Evolutionary conservation across 139 green algal genomes (phyloP).

Genomic region (Desmodesmus armatus): DNA sequence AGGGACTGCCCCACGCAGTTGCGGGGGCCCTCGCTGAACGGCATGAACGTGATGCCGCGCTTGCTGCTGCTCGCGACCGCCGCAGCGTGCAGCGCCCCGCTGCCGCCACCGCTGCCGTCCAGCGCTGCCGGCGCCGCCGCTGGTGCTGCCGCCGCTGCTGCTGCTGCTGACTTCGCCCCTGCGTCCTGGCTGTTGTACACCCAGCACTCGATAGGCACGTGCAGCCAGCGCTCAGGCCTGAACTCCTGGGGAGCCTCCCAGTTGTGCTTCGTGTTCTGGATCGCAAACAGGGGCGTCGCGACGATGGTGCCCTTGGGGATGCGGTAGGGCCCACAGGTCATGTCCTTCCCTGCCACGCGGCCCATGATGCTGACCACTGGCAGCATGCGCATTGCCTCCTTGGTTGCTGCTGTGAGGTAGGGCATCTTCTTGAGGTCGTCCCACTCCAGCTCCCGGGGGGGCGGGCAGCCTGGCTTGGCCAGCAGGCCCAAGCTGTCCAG

Average conservation of each 20-base stretch:
- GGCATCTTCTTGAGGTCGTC: conserved; percentile 31
- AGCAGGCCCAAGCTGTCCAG: conserved; percentile 61
- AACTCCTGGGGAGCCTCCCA: conserved; percentile 56
- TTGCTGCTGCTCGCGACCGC: conserved; percentile 15
- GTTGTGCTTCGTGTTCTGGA: conserved; percentile 63
- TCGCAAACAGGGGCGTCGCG: conserved; percentile 57
- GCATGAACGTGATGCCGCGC: conserved; percentile 59
- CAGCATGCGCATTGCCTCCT: conserved; percentile 69
- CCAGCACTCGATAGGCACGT: conserved; percentile 60
- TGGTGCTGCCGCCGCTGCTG: not conserved
- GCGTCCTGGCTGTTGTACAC: conserved; percentile 47
- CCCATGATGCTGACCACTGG: conserved; percentile 66
- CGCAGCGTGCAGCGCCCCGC: not conserved
- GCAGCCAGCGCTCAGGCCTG: conserved; percentile 64
- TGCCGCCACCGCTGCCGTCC: not conserved
- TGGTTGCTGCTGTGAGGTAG: conserved; percentile 43
- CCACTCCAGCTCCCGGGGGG: conserved; percentile 39
- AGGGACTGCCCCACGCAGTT: conserved; percentile 79
- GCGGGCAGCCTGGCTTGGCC: conserved; percentile 27
- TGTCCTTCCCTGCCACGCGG: conserved; percentile 29
- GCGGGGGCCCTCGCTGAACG: conserved; percentile 64
- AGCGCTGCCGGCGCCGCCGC: not conserved
- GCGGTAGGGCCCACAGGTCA: conserved; percentile 24
- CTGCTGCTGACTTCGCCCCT: not conserved
- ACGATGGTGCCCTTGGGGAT: conserved; percentile 36